These are phyloP conservation scores for Collybiopsis luxurians DNA, from an alignment of 768 basidiomycete genomes.

Conservation along the genomic window DNA sequence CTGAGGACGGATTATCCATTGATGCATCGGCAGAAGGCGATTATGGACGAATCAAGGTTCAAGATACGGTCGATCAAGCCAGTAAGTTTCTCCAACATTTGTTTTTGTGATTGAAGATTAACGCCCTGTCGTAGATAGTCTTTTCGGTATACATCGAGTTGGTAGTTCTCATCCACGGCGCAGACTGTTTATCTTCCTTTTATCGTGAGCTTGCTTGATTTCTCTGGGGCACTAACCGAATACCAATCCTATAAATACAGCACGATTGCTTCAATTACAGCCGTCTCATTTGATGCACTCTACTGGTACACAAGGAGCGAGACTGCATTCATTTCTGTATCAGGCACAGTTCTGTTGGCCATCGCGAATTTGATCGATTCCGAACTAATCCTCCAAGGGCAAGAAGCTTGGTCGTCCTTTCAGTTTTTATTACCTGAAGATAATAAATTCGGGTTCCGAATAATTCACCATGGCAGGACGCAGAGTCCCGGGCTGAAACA, in stretches of 20 bases:
- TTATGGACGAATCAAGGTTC: background rate
- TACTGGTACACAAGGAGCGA: conserved; percentile 8
- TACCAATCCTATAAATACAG: background rate
- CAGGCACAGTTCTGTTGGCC: conserved; percentile 1
- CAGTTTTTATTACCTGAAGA: background rate
- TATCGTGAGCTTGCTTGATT: background rate
- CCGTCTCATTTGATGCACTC: background rate
- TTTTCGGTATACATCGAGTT: background rate
- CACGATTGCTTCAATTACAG: background rate
- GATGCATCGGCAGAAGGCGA: background rate
- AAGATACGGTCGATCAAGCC: background rate
- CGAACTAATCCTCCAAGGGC: background rate
- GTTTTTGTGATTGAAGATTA: background rate
- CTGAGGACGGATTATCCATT: background rate
- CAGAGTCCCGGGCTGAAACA: no score
- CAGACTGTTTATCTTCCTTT: background rate
- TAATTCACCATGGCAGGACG: background rate
- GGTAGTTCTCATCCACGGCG: conserved; percentile 1
- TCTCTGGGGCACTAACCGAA: no score
- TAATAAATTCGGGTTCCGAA: background rate
- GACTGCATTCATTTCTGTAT: background rate
- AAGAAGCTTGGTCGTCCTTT: background rate
- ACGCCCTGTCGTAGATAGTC: background rate
- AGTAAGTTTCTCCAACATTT: background rate
- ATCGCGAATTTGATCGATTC: background rate